These are phyloP conservation scores for Kodamaea hsintzibuensis DNA, from an alignment of 805 yeast species.

Conservation along the genomic window DNA sequence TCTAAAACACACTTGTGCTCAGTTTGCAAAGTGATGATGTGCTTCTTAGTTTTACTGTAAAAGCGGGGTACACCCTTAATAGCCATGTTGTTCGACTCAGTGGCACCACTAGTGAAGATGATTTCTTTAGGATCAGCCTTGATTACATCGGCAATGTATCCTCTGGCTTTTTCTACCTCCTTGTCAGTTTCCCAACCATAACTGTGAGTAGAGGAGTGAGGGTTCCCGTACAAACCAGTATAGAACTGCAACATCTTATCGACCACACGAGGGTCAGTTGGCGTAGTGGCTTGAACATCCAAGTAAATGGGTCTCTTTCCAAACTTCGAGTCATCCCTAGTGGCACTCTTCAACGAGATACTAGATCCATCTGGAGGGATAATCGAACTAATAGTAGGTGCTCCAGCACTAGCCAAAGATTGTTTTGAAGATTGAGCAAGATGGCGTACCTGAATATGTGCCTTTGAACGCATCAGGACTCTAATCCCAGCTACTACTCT, in stretches of 20 bases:
- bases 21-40: constrained; percentile 92
- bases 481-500: constrained; percentile 16
- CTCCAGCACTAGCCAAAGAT: constrained; percentile 18
- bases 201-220: constrained; percentile 94
- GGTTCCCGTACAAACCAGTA: constrained; percentile 96
- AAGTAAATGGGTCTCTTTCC: constrained; percentile 91
- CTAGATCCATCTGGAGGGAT: constrained; percentile 51
- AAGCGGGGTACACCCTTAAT: constrained; percentile 95
- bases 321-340: constrained; percentile 45
- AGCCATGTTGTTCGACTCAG: constrained; percentile 94
- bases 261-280: constrained; percentile 94
- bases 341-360: constrained; percentile 43
- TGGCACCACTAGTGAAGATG: constrained; percentile 96
- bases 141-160: constrained; percentile 77
- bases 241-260: constrained; percentile 83
- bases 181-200: constrained; percentile 99
- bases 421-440: neutral
- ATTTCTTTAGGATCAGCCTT: constrained; percentile 96
- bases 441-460: neutral
- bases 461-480: constrained; percentile 12
- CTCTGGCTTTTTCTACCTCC: constrained; percentile 86
- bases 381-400: constrained; percentile 12
- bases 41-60: constrained; percentile 85
- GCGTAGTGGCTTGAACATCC: constrained; percentile 98
- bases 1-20: constrained; percentile 99